Evolutionary conservation across 1,284 basidiomycete species (phyloP), one percentile per base, ranked within the genome.

Genomic region (Pterulicium gracile): DNA sequence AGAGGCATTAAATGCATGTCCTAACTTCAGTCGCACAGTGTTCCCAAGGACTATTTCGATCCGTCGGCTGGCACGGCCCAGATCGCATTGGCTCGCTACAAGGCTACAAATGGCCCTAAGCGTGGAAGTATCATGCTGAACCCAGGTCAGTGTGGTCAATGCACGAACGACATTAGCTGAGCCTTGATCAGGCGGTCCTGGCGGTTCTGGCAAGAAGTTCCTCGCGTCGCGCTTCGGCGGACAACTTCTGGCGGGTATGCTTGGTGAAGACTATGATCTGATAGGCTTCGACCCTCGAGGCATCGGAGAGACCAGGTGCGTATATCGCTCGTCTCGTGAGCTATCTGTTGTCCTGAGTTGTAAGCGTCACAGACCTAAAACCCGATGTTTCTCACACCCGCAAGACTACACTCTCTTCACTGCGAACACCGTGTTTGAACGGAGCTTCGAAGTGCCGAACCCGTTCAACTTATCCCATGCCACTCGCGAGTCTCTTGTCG

Each of bases 241-340:
- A 3, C 4, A 21, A 10, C 21, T 12, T n/a, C 17, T 55, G 20
- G 46, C 52, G 15, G 42, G 46, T 12, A 22, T 52, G 7, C 45
- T 66, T 21, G 62, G 64, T 14, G 52, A 56, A 22, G 56, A 65
- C 4, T 68, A 59, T 50, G 66, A 69, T 50, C 54, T 70, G n/a
- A 50, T 69, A 35, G 67, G 67, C 1, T 69, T 69, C 50, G 69
- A 70, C 51, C 68, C 67, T 14, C 56, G 69, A 46, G 69, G 69
- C 0, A 64, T 69, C 40, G 67, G 66, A 10, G 36, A 52, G 21
- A 63, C 66, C 1, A 51, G 49, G 62, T 63, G 47, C n/a, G 58
- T 47, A 27, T 7, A 32, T 32, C n/a, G 27, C n/a, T 7, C 7
- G 3, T 12, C 2, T 42, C 5, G 5, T 22, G 17, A 13, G 1